Percentiles rank a stretch among this genome's conserved stretches.
These are phyloP conservation scores for Eucalyptus erythrocorys DNA, from an alignment of 345 rosid genomes.

Conservation along the genomic window DNA sequence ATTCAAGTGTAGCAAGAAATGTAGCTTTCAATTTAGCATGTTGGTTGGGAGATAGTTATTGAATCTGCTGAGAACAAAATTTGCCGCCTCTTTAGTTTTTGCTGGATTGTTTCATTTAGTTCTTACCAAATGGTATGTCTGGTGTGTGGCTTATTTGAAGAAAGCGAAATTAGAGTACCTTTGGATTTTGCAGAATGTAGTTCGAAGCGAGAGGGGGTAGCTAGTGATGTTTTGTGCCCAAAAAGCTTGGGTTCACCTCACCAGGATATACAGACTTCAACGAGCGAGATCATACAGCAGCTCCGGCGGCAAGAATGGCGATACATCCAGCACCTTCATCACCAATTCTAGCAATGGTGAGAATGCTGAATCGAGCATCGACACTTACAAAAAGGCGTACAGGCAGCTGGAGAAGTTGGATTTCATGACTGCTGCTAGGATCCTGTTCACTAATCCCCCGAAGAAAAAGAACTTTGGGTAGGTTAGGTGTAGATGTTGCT, in stretches of 20 bases:
- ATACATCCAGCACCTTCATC: not conserved
- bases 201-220: not conserved
- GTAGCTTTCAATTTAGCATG: not conserved
- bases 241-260: conserved; percentile 16
- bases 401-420: conserved; percentile 67
- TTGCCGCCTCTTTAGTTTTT: not conserved
- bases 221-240: conserved; percentile 28
- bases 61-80: not conserved
- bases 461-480: conserved; percentile 80
- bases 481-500: not conserved
- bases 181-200: not conserved
- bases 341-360: not conserved
- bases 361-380: conserved; percentile 26
- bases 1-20: not conserved
- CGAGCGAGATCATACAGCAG: conserved; percentile 14
- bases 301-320: conserved; percentile 2
- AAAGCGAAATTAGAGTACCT: not conserved
- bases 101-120: not conserved
- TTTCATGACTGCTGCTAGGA: conserved; percentile 65
- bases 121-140: not conserved
- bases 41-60: not conserved
- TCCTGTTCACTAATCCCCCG: conserved; percentile 56
- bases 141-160: not conserved
- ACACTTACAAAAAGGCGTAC: conserved; percentile 41
- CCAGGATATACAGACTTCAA: conserved; percentile 1